Evolutionary conservation across 2,329 filamentous ascomycete genomes (phyloP), one percentile per base, ranked within the genome.

Genomic region (Ceratocystis harringtonii): DNA sequence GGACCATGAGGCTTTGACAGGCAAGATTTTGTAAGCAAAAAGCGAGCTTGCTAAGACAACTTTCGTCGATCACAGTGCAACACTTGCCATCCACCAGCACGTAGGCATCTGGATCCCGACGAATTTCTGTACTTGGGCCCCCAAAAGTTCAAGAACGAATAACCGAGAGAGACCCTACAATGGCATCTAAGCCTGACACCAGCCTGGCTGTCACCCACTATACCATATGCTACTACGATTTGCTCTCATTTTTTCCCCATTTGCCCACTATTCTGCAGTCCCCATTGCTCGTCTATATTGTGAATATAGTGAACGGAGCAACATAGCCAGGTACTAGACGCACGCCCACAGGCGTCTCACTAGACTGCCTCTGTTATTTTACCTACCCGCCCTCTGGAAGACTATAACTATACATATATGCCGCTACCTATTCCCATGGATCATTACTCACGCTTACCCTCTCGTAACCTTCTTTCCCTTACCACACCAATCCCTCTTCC

Each of bases 391-490:
- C 6, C 36, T 41, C 12, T 41, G 36, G 3, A 25, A 25, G 48
- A 52, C 22, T 61, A 41, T 28, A 32, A 52, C 19, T 36, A 55
- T 62, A 62, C 61, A 64, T 62, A 67, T 60, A 65, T 64, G 45
- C 58, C 57, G 57, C 58, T 36, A 57, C 57, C 58, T 50, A 57
- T 65, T 19, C 44, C 45, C 62, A 66, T 66, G 65, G 52, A 66
- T 25, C 52, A 25, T 41, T 62, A 5, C 36, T 41, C 44, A 30
- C 57, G 17, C 50, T 32, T 44, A 61, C 48, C 25, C 30, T 58
- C 55, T 19, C 62, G 45, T 48, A n/a, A n/a, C 44, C 36, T 32
- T 55, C 15, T 58, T 19, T 41, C 48, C 45, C 58, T 30, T 15
- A 32, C 55, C 41, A 41, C 30, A 22, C 48, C 55, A 22, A 44